Base-by-base conservation (phyloP, 2,329 filamentous ascomycete species). In the Tolypocladium ophioglossoides region DNA sequence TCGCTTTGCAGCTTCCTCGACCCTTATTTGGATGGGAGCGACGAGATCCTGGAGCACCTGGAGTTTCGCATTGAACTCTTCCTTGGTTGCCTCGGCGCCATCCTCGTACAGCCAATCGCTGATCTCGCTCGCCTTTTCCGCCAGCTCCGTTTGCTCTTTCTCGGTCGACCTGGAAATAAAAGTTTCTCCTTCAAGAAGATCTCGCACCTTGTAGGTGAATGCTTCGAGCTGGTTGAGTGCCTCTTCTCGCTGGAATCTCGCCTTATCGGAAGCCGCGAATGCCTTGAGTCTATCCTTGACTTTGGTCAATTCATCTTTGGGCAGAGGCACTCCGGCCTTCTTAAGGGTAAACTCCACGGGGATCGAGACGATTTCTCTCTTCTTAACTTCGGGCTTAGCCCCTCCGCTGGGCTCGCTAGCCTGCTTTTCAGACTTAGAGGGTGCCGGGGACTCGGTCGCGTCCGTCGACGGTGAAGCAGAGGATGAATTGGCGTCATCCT, bases 71-170 rank as follows among this genome's bases (percentile, higher is more conserved):
- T 86, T 88, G 63, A 99, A 80, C 50, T 86, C 83, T 3, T 88
- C 83, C 55, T 84, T 85, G 38, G 81, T 77, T 5, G 94, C 91
- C 50, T 91, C 84, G 18, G 80, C 78, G 54, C 92, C 90, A 49
- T 91, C 91, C 18, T 82, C 88, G 67, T 96, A 94, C 56, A 99
- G 83, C 92, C 94, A 99, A 12, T 96, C 91, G 62, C 88, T 87
- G 24, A 84, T 80, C 50, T 82, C 80, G 57, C 80, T 78, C 40
- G 89, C 78, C 64, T 85, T 84, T 57, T 83, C 75, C 62, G 86
- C 80, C 14, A 97, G 78, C n/a, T 73, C 71, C 8, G 77, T 68
- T 49, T 89, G 82, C 65, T 91, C 81, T 22, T 80, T 78, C 4
- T 82, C 74, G 11, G 86, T 92, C 35, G 91, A 87, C 4, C 79